A percentile compares a stretch with the other conserved stretches of the same genome.
phyloP scores from a whole-genome alignment of 225 moss, liverwort and hornwort genomes.

The Antitrichia curtipendula region DNA sequence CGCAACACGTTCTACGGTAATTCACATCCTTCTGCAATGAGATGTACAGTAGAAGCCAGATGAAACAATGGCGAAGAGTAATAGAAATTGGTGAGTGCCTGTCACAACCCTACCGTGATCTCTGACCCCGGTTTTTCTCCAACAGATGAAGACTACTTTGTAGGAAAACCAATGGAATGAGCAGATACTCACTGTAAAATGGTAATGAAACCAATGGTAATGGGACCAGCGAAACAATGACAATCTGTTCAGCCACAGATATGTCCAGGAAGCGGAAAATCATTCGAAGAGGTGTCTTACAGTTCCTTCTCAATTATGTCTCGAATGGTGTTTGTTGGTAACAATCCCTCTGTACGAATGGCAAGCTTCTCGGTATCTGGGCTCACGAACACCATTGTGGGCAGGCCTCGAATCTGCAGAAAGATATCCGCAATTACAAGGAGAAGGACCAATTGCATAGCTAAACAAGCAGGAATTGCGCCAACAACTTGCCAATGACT shows the following conservation, averaged over 20 bases:
- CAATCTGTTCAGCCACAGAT: neutral
- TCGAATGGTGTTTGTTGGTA: constrained; percentile 56
- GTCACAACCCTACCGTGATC: neutral
- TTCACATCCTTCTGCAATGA: neutral
- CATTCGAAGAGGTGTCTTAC: neutral
- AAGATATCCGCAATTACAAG: neutral
- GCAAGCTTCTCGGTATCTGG: constrained; percentile 79
- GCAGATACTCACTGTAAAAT: neutral
- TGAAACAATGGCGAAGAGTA: neutral
- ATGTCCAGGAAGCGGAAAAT: neutral
- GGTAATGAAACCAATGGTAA: neutral
- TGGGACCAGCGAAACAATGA: neutral
- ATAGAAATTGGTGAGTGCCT: neutral
- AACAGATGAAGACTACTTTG: neutral
- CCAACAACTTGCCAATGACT: neutral
- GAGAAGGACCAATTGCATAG: neutral
- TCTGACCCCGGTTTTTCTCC: neutral
- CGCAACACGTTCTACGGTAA: neutral
- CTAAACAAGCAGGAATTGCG: neutral
- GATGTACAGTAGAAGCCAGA: neutral
- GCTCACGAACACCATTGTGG: constrained; percentile 92
- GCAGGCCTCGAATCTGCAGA: constrained; percentile 83
- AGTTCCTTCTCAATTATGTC: constrained; percentile 88
- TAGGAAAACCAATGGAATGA: neutral
- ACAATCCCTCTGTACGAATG: constrained; percentile 85